Conservation (phyloP, 768 basidiomycete species). For the Lentinula aciculospora region DNA sequence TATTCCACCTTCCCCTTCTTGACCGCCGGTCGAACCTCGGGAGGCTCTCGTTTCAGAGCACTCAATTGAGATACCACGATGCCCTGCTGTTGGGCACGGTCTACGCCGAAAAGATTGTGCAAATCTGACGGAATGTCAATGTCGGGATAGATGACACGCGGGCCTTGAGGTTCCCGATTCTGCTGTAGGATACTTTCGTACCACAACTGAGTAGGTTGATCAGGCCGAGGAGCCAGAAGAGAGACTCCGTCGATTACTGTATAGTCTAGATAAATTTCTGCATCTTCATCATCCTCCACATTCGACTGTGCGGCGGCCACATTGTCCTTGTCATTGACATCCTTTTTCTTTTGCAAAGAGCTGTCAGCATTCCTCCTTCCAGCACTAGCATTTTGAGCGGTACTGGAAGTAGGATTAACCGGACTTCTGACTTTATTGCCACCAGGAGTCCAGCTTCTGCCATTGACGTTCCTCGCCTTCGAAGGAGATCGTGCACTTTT, state of each 20-base stretch:
- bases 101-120: not conserved
- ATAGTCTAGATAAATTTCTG: not conserved
- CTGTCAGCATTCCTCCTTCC: not conserved
- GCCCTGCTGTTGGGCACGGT: not conserved
- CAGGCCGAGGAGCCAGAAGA: not conserved
- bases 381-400: not conserved
- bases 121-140: slow-evolving; percentile 1
- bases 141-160: not conserved
- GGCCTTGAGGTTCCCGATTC: not conserved
- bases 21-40: not conserved
- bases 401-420: not conserved
- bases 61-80: not conserved
- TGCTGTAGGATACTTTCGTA: not conserved
- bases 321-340: not conserved
- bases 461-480: not conserved
- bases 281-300: not conserved
- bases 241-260: not conserved
- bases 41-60: not conserved
- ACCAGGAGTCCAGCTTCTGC: not conserved
- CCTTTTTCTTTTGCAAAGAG: too few relatives aligned
- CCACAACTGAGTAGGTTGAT: not conserved
- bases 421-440: not conserved
- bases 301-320: not conserved
- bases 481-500: not conserved
- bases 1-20: slow-evolving; percentile 5